phyloP scores from a whole-genome alignment of 371 early-diverging fungal species.

The Sporodiniella umbellata region DNA sequence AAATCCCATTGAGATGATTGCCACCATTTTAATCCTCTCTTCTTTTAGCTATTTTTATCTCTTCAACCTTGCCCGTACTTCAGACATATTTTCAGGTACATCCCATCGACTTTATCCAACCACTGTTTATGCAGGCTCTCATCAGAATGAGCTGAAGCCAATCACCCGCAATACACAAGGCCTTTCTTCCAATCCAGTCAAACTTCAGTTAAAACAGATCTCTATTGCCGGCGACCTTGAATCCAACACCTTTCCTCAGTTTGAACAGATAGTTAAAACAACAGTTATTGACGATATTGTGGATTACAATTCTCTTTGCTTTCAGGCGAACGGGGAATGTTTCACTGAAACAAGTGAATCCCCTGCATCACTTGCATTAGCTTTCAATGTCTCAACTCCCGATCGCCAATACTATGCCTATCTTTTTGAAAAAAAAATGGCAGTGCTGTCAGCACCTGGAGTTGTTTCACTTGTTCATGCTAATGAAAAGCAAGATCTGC shows the following conservation, averaged over 20 bases:
- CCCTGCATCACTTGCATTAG: conserved; percentile 49
- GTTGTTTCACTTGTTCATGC: conserved; percentile 23
- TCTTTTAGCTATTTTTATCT: conserved; percentile 76
- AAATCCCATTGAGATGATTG: conserved; percentile 84
- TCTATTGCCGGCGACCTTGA: conserved; percentile 27
- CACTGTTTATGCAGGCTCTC: conserved; percentile 42
- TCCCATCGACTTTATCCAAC: conserved; percentile 52
- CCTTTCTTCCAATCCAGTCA: conserved; percentile 41
- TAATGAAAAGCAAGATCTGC: conserved; percentile 22
- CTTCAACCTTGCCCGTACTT: conserved; percentile 69
- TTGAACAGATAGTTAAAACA: conserved; percentile 23
- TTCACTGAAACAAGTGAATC: conserved; percentile 27
- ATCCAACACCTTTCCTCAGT: conserved; percentile 22
- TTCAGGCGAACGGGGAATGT: conserved; percentile 33
- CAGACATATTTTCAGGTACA: conserved; percentile 62
- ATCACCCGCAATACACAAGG: conserved; percentile 26
- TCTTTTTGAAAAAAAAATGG: conserved; percentile 50
- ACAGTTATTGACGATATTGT: conserved; percentile 47
- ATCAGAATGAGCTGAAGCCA: conserved; percentile 31
- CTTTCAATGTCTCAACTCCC: conserved; percentile 54
- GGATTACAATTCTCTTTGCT: conserved; percentile 21
- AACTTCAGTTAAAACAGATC: conserved; percentile 55
- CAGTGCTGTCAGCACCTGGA: conserved; percentile 31
- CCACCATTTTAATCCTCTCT: conserved; percentile 67
- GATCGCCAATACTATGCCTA: conserved; percentile 41